Percentiles rank a stretch among this genome's conserved stretches.
Evolutionary conservation across 306 rosid species (phyloP).

Genomic region (Acmispon strigosus): DNA sequence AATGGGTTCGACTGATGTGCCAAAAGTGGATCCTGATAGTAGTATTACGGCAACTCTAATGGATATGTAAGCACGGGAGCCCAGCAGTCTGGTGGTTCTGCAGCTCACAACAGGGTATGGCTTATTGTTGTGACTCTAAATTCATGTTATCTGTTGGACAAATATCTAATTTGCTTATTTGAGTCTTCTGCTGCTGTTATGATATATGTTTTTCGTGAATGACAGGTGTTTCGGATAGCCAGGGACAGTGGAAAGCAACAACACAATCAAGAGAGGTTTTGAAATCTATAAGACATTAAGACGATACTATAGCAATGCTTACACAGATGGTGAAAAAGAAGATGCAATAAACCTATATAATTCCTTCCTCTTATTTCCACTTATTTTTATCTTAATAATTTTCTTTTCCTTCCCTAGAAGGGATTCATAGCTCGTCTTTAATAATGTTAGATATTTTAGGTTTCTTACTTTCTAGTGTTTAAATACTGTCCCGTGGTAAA

Average conservation of each 20-base stretch:
- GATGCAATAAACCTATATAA: constrained; percentile 86
- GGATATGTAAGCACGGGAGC: constrained; percentile 99
- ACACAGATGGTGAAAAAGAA: constrained; percentile 94
- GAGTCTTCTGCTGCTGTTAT: not conserved
- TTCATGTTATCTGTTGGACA: constrained; percentile 1
- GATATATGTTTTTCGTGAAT: constrained; percentile 10
- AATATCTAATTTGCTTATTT: not conserved
- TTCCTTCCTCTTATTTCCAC: not conserved
- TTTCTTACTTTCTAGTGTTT: not conserved
- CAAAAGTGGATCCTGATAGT: constrained; percentile 84
- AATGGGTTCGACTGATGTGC: constrained; percentile 68
- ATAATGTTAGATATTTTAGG: not conserved
- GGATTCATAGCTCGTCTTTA: constrained; percentile 8
- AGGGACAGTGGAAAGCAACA: constrained; percentile 96
- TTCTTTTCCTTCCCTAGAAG: not conserved
- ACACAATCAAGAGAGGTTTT: constrained; percentile 82
- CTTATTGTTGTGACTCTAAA: constrained; percentile 19
- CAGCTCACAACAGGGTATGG: constrained; percentile 85
- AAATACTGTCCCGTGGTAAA: not conserved
- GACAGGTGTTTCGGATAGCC: constrained; percentile 89
- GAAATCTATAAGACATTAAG: constrained; percentile 85
- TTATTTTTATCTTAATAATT: not conserved
- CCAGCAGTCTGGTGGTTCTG: constrained; percentile 97
- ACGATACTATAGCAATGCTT: constrained; percentile 88
- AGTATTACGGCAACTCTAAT: constrained; percentile 83